Evolutionary conservation across 345 rosid species (phyloP), one percentile per base, ranked within the genome.

Genomic region (Toxicodendron radicans): DNA sequence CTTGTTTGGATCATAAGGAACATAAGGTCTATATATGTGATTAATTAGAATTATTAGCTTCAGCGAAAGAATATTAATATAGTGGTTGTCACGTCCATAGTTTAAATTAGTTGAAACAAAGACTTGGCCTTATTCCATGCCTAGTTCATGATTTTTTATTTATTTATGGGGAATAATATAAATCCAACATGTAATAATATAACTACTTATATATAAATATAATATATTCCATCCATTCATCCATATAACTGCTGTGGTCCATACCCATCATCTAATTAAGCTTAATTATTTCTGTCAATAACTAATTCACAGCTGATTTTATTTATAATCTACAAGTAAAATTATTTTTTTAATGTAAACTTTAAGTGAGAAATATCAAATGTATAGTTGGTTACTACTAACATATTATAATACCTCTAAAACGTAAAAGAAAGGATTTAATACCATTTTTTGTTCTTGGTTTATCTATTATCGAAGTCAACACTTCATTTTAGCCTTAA

Each of bases 41-140:
- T 10, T 27, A 7, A 16, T 6, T 27, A 7, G 63, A 8, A 48
- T 13, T 51, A 54, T 10, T 38, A 32, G 51, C 54, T 24, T 45
- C 27, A 54, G 67, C 63, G 33, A 60, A 2, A 61, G 70, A 68
- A 66, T 20, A 73, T 62, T 54, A 52, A 71, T 64, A 72, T 77
- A 83, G 90, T 84, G 85, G 88, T 83, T 86, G 84, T 74, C 90
- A 90, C 87, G 89, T 85, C 88, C 80, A 77, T 80, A 11, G 85
- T 76, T 72, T 76, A 71, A 77, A 16, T 66, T 58, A 35, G 81
- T 68, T 80, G 75, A 75, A 60, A 52, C 8, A 18, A 75, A 43
- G 79, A 53, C 82, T 35, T 33, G 30, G 76, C 71, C 80, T 49
- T 27, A 71, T 52, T 58, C 66, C 65, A 43, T 41, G 54, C 52